phyloP scores from a whole-genome alignment of 2,329 filamentous ascomycete genomes.

The Aspergillus fijiensis region DNA sequence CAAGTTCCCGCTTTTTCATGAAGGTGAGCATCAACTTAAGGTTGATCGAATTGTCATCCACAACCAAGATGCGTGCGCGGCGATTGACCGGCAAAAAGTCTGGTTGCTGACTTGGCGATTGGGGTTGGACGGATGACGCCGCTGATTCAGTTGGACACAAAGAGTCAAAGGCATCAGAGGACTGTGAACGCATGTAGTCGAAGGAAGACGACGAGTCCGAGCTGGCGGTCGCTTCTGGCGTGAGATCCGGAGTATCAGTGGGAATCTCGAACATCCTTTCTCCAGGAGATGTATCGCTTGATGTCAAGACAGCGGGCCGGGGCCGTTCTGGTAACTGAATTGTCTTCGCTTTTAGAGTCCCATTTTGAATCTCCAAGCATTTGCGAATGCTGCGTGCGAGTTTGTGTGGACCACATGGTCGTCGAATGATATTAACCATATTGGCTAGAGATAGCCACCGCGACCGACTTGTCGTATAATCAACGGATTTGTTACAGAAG shows the following conservation, averaged over 20 bases:
- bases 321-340: constrained; percentile 15
- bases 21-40: constrained; percentile 46
- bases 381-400: constrained; percentile 38
- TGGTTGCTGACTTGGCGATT: not conserved
- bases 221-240: not conserved
- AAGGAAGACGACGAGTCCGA: not conserved
- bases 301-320: not conserved
- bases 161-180: constrained; percentile 7
- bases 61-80: constrained; percentile 39
- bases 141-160: constrained; percentile 10
- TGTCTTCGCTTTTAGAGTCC: constrained; percentile 9
- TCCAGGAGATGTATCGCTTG: not conserved
- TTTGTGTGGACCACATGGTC: constrained; percentile 44
- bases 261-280: not conserved
- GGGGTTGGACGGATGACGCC: constrained; percentile 7
- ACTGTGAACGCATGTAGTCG: constrained; percentile 3
- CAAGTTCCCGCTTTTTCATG: constrained; percentile 40
- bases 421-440: constrained; percentile 40
- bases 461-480: constrained; percentile 31
- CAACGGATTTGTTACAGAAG: constrained; percentile 38
- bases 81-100: constrained; percentile 7
- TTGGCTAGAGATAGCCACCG: constrained; percentile 32
- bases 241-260: constrained; percentile 2
- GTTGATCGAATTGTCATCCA: constrained; percentile 50
- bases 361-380: constrained; percentile 24